Evolutionary conservation across 352 stramenopile species (phyloP).

Genomic region (Globisporangium apiculatum): DNA sequence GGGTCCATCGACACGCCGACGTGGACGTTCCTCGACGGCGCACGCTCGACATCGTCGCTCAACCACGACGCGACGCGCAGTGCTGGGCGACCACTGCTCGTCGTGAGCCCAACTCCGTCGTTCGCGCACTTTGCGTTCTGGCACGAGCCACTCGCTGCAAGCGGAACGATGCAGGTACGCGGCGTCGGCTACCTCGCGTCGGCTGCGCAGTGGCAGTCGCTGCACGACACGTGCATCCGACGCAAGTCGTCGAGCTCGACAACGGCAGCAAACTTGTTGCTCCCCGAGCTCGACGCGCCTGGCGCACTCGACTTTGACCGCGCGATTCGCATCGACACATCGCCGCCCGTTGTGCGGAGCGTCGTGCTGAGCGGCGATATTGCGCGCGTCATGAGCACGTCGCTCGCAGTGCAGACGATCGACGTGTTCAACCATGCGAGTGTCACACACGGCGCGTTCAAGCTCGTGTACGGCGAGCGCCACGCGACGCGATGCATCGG

Average conservation of each 20-base stretch:
- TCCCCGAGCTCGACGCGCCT: constrained; percentile 38
- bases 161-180: constrained; percentile 26
- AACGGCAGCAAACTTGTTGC: constrained; percentile 31
- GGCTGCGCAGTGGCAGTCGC: constrained; percentile 35
- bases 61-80: constrained; percentile 31
- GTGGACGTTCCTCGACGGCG: constrained; percentile 44
- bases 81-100: constrained; percentile 22
- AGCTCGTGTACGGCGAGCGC: constrained; percentile 35
- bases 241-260: constrained; percentile 24
- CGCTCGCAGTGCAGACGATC: constrained; percentile 40
- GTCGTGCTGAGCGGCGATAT: constrained; percentile 32
- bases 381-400: constrained; percentile 21
- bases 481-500: constrained; percentile 34
- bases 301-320: constrained; percentile 48
- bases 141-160: constrained; percentile 33
- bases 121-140: constrained; percentile 24
- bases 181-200: constrained; percentile 15
- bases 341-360: constrained; percentile 23
- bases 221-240: constrained; percentile 42
- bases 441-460: constrained; percentile 43
- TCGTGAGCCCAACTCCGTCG: constrained; percentile 5
- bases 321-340: constrained; percentile 48
- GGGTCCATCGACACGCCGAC: not conserved
- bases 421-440: constrained; percentile 47
- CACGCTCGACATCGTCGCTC: constrained; percentile 20